A percentile compares a stretch with the other conserved stretches of the same genome.
These are phyloP conservation scores for Aspergillus asperescens DNA, from an alignment of 495 filamentous ascomycete species.

Conservation along the genomic window DNA sequence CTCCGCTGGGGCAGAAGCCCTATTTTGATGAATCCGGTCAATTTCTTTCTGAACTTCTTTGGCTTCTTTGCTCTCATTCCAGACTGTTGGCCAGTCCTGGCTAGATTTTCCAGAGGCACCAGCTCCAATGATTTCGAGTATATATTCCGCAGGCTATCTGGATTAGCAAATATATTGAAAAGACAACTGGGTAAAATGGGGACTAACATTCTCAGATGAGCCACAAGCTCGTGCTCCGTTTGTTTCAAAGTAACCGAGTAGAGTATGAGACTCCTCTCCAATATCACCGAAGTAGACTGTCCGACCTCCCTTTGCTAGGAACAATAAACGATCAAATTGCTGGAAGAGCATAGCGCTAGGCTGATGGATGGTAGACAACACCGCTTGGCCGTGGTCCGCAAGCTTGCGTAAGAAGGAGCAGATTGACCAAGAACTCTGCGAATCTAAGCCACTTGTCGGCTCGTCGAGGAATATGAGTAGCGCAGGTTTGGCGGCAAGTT, in stretches of 20 bases:
- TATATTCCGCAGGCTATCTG: conserved; percentile 74
- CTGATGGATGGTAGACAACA: conserved; percentile 93
- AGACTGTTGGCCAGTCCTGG: conserved; percentile 71
- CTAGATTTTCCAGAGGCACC: conserved; percentile 60
- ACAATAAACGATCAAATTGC: conserved; percentile 83
- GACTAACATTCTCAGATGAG: conserved; percentile 67
- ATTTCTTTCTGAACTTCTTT: conserved; percentile 60
- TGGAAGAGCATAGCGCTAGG: conserved; percentile 88
- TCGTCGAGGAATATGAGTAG: conserved; percentile 95
- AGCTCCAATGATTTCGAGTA: conserved; percentile 73
- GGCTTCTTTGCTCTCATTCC: conserved; percentile 68
- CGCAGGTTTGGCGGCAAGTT: conserved; percentile 83
- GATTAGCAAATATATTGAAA: conserved; percentile 10
- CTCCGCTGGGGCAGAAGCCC: conserved; percentile 20
- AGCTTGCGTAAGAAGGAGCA: conserved; percentile 77
- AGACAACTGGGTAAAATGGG: too few relatives aligned
- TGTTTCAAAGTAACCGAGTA: conserved; percentile 72
- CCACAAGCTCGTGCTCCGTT: conserved; percentile 69
- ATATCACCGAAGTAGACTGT: conserved; percentile 92
- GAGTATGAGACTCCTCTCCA: conserved; percentile 63
- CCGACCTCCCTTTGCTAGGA: conserved; percentile 72
- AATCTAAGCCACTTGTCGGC: conserved; percentile 81
- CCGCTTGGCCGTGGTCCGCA: conserved; percentile 79
- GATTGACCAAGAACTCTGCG: conserved; percentile 83
- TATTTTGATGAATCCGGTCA: conserved; percentile 52